phyloP scores from a whole-genome alignment of 1,284 basidiomycete genomes.

The Apiotrichum gamsii region DNA sequence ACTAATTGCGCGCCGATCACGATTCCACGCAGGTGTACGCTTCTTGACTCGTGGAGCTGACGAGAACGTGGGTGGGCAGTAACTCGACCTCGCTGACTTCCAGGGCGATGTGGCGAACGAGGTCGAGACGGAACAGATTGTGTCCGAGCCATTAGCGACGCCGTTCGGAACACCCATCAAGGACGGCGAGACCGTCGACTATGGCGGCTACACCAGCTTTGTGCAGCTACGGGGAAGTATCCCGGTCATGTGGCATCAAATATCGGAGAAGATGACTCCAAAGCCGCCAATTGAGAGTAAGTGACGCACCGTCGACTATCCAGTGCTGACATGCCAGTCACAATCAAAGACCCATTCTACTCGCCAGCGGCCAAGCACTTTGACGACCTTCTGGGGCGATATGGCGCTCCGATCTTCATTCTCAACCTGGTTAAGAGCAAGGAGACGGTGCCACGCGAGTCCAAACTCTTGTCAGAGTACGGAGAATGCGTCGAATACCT shows the following conservation, averaged over 20 bases:
- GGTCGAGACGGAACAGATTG: slow-evolving; percentile 98
- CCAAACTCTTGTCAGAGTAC: slow-evolving; percentile 88
- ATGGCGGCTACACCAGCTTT: slow-evolving; percentile 81
- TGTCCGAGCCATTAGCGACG: slow-evolving; percentile 87
- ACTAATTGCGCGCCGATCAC: slow-evolving; percentile 84
- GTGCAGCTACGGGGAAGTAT: slow-evolving; percentile 96
- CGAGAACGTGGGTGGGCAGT: slow-evolving; percentile 49
- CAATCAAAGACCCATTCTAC: slow-evolving; percentile 92
- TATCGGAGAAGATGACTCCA: slow-evolving; percentile 80
- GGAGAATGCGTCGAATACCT: slow-evolving; percentile 87
- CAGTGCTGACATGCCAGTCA: slow-evolving; percentile 55
- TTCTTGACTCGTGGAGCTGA: slow-evolving; percentile 94
- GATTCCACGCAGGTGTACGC: slow-evolving; percentile 92
- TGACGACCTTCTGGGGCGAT: slow-evolving; percentile 81
- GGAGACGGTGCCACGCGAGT: slow-evolving; percentile 72
- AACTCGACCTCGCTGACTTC: not conserved
- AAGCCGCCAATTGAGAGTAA: slow-evolving; percentile 91
- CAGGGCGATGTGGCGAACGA: slow-evolving; percentile 98
- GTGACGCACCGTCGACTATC: slow-evolving; percentile 31
- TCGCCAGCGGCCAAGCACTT: slow-evolving; percentile 90
- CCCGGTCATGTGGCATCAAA: slow-evolving; percentile 93
- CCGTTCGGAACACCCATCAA: slow-evolving; percentile 60
- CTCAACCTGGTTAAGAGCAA: slow-evolving; percentile 90
- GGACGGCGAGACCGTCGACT: slow-evolving; percentile 46
- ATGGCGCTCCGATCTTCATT: slow-evolving; percentile 84